Base-by-base conservation (phyloP, 1,139 yeast genomes). In the Nakaseomyces sp. region DNA sequence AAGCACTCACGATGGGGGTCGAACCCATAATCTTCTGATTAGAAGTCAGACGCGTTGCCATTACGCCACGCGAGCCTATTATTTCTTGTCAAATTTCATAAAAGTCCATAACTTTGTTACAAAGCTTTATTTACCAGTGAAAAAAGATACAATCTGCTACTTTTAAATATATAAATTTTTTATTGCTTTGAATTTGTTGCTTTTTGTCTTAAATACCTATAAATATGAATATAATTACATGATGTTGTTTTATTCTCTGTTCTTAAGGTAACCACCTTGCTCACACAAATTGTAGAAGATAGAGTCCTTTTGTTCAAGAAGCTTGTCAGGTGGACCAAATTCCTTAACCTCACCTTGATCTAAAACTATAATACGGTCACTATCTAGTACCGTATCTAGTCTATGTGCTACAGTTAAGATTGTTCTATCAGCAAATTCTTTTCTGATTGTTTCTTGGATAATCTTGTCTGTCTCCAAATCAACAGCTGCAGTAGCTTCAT, bases 401-500 rank as follows among this genome's bases (percentile, higher is more conserved):
- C 95, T 71, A 56, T 85, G 95, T 0, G 95, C 95, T 54, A 85
- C 83, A 0, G 93, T 83, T 41, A 85, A 64, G 47, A 84, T 82
- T 0, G 94, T 84, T 55, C 81, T 73, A 49, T 79, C 72, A 41
- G 65, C 68, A 59, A 84, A 83, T 55, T 77, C 79, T 2, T 64
- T 57, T 46, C 89, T 69, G 36, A 85, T 83, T 0, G 93, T 82
- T 49, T 78, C 76, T 63, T 84, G 94, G 43, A 84, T 77, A 44
- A 82, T 72, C 50, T 73, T 73, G 55, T 84, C 94, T 0, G 94
- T 85, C 57, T 81, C 82, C 16, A 81, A 77, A 60, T 85, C 95
- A 25, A 85, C 89, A 2, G 91, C 82, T 0, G 94, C 89, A 0
- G 94, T 85, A 0, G 94, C 94, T 63, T 85, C 95, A 58, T 85